These are phyloP conservation scores for Albifimbria verrucaria DNA, from an alignment of 2,329 filamentous ascomycete species.

Conservation along the genomic window DNA sequence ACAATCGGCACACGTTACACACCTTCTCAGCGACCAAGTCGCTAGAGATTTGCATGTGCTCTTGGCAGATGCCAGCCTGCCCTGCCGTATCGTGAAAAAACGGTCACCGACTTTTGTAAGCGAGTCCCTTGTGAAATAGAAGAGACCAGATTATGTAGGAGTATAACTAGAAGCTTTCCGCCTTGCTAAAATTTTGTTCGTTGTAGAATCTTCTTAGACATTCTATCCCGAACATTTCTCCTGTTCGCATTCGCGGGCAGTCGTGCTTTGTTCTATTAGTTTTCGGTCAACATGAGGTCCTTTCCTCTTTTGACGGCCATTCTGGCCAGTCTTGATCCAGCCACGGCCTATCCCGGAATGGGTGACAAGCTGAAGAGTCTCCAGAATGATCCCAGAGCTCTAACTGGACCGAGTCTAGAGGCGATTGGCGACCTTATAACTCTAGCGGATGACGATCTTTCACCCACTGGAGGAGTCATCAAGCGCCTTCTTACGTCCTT, in stretches of 20 bases:
- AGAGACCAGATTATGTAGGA: too few species aligned
- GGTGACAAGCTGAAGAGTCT: neutral
- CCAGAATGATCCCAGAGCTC: neutral
- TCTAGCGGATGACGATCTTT: neutral
- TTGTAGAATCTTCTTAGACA: neutral
- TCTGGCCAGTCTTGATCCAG: neutral
- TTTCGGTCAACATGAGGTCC: neutral
- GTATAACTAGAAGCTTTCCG: too few species aligned
- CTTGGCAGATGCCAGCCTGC: too few species aligned
- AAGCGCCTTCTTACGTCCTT: neutral
- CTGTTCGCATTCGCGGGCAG: neutral
- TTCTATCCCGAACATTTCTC: neutral
- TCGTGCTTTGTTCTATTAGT: too few species aligned
- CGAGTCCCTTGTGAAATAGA: too few species aligned
- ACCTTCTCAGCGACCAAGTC: too few species aligned
- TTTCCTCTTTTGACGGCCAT: neutral
- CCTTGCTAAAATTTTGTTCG: too few species aligned
- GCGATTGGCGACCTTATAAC: neutral
- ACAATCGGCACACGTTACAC: too few species aligned
- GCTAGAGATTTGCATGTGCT: too few species aligned
- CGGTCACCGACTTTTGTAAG: too few species aligned
- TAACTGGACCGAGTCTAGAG: neutral
- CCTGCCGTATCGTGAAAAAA: too few species aligned
- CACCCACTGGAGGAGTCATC: neutral
- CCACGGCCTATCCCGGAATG: neutral